A percentile compares a stretch with the other conserved stretches of the same genome.
Conservation (phyloP, 2,329 filamentous ascomycete genomes). For the Xylaria digitata region DNA sequence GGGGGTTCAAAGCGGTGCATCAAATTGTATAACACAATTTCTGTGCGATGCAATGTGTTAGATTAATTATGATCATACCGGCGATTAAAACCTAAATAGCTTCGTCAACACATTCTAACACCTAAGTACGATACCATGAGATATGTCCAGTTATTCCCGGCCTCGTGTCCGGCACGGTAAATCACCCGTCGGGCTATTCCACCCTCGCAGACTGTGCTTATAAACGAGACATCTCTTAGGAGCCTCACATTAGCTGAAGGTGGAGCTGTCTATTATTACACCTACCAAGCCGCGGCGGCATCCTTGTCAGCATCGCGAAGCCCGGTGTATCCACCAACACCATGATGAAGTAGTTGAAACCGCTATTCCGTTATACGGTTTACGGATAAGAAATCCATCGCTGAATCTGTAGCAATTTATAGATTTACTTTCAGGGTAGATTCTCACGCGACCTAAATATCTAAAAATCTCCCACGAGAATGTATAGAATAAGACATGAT, state of each 20-base stretch:
- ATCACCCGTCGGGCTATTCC: background rate
- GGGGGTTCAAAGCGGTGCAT: background rate
- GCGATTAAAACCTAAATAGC: slow-evolving; percentile 8
- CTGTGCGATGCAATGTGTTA: slow-evolving; percentile 16
- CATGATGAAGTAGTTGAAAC: background rate
- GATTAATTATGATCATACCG: slow-evolving; percentile 4
- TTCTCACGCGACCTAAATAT: background rate
- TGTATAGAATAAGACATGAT: background rate
- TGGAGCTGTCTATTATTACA: slow-evolving; percentile 3
- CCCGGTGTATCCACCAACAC: background rate
- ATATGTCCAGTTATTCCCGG: background rate
- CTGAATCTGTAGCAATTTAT: background rate
- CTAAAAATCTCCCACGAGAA: background rate
- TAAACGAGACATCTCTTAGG: slow-evolving; percentile 2
- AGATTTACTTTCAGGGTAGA: background rate
- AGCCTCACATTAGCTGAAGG: slow-evolving; percentile 8
- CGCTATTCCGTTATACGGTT: background rate
- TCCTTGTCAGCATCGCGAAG: background rate
- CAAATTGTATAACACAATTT: background rate
- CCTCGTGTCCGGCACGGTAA: slow-evolving; percentile 11
- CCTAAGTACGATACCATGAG: background rate
- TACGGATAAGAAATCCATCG: background rate
- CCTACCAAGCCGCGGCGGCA: background rate
- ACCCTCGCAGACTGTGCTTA: background rate
- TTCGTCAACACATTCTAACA: background rate